Conservation (phyloP, 257 asterid genomes). For the Phtheirospermum japonicum region DNA sequence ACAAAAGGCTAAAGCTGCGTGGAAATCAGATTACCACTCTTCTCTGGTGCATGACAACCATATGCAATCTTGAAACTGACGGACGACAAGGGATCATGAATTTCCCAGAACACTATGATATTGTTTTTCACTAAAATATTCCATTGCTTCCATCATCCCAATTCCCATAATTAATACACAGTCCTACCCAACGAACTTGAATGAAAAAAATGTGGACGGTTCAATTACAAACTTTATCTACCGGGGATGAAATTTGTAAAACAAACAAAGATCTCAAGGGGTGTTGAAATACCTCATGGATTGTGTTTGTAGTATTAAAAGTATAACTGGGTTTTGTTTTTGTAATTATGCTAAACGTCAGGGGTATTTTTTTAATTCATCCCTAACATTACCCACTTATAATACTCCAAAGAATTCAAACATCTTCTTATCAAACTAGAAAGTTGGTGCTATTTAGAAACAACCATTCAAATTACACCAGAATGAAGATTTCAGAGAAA, state of each 20-base stretch:
- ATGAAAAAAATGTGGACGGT: too few relatives aligned
- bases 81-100: background rate
- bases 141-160: too few relatives aligned
- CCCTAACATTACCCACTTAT: conserved; percentile 4
- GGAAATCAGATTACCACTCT: background rate
- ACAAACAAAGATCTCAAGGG: background rate
- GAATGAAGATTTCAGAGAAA: conserved; percentile 1
- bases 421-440: conserved; percentile 12
- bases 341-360: background rate
- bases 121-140: background rate
- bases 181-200: too few relatives aligned
- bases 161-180: too few relatives aligned
- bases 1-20: conserved; percentile 7
- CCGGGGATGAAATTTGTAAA: background rate
- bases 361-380: background rate
- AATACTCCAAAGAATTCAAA: conserved; percentile 4
- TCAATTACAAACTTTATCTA: background rate
- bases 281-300: background rate
- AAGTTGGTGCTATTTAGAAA: conserved; percentile 1
- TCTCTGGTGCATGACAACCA: conserved; percentile 13
- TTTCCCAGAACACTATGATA: background rate
- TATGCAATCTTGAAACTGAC: background rate
- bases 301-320: background rate
- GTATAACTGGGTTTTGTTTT: background rate
- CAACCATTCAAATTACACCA: conserved; percentile 9